phyloP scores from a whole-genome alignment of 306 rosid species.

The Elaeagnus macrophylla region DNA sequence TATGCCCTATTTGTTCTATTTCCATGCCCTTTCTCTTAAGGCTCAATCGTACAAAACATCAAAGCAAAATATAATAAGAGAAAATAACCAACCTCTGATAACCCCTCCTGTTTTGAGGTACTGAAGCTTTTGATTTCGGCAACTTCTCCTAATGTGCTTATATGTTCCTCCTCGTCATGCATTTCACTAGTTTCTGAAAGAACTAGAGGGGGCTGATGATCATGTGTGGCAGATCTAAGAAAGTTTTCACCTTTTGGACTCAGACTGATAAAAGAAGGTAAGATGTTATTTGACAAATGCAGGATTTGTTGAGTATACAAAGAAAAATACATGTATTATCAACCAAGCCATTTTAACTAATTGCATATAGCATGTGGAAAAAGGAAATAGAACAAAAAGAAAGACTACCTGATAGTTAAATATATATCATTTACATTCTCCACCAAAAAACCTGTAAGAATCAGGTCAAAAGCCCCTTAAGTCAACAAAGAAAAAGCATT shows the following conservation, averaged over 20 bases:
- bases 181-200: conserved; percentile 61
- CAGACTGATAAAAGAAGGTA: conserved; percentile 46
- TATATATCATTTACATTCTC: conserved; percentile 39
- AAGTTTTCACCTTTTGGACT: conserved; percentile 50
- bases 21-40: no score
- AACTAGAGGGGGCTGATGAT: conserved; percentile 64
- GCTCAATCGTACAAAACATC: not conserved
- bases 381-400: not conserved
- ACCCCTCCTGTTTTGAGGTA: conserved; percentile 44
- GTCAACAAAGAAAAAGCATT: no score
- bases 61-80: not conserved
- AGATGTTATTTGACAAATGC: not conserved
- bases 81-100: conserved; percentile 59
- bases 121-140: conserved; percentile 41
- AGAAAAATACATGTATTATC: no score
- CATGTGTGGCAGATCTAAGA: conserved; percentile 63
- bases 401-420: conserved; percentile 54
- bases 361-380: no score
- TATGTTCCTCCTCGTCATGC: conserved; percentile 47
- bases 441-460: conserved; percentile 61
- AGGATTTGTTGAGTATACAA: conserved; percentile 3
- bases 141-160: conserved; percentile 21
- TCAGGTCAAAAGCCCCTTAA: no score
- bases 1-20: no score
- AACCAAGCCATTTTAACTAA: no score